A percentile compares a stretch with the other conserved stretches of the same genome.
These are phyloP conservation scores for Dorcoceras hygrometricum DNA, from an alignment of 257 asterid species.

Conservation along the genomic window DNA sequence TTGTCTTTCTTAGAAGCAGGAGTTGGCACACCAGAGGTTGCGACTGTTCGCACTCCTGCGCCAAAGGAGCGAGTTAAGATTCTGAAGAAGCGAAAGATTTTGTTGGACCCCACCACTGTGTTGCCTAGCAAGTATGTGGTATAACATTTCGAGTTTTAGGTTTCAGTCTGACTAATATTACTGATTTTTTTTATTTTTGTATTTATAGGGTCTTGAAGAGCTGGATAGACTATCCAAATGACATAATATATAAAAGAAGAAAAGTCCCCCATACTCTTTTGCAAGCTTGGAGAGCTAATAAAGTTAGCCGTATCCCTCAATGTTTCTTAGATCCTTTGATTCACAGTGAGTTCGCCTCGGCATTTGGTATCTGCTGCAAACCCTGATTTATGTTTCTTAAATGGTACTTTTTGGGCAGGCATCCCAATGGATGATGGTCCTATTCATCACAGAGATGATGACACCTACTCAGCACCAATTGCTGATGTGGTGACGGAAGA, in stretches of 20 bases:
- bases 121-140: conserved; percentile 52
- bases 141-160: not conserved
- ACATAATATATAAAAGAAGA: conserved; percentile 46
- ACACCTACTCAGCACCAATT: conserved; percentile 24
- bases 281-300: conserved; percentile 50
- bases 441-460: conserved; percentile 23
- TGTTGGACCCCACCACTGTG: conserved; percentile 39
- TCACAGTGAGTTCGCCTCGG: conserved; percentile 44
- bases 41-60: conserved; percentile 68
- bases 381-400: conserved; percentile 12
- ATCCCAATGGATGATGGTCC: conserved; percentile 28
- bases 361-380: conserved; percentile 12
- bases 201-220: conserved; percentile 43
- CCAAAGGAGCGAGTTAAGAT: conserved; percentile 44
- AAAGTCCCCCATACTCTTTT: conserved; percentile 41
- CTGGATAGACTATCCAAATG: conserved; percentile 48
- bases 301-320: conserved; percentile 38
- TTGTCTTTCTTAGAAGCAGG: conserved; percentile 24
- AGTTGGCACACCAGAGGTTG: conserved; percentile 34
- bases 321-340: conserved; percentile 59
- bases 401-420: conserved; percentile 42
- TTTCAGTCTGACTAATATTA: not conserved
- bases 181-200: conserved; percentile 7
- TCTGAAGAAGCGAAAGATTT: conserved; percentile 54
- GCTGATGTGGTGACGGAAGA: conserved; percentile 21